phyloP scores from a whole-genome alignment of 306 rosid genomes.

The Prunus armeniaca region DNA sequence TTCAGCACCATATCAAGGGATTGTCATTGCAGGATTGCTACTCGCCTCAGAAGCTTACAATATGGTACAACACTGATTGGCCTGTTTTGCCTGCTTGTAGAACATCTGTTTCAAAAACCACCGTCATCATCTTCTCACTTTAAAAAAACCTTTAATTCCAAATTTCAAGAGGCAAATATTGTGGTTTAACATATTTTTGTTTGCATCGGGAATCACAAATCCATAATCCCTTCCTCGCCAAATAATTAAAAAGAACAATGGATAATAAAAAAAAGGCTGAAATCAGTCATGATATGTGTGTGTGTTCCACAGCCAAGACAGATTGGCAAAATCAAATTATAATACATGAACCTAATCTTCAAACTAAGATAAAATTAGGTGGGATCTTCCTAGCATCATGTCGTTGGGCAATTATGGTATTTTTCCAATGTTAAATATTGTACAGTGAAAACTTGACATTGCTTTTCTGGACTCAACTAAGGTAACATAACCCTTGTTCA shows the following conservation, averaged over 20 bases:
- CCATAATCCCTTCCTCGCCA: background rate
- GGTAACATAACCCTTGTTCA: background rate
- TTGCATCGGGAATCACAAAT: background rate
- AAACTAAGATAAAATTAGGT: background rate
- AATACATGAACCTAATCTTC: background rate
- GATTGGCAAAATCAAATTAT: background rate
- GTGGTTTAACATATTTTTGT: background rate
- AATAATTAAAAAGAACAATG: background rate
- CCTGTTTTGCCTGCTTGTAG: conserved; percentile 94
- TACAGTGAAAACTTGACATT: too few relatives aligned
- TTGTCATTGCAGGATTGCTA: conserved; percentile 21
- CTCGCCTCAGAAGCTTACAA: conserved; percentile 47
- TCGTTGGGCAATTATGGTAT: too few relatives aligned
- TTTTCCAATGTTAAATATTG: too few relatives aligned
- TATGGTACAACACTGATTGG: conserved; percentile 86
- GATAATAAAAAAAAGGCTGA: background rate
- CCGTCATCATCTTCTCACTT: conserved; percentile 17
- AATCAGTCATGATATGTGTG: background rate
- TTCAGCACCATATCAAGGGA: conserved; percentile 23
- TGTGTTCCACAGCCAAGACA: background rate
- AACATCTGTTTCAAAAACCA: conserved; percentile 83
- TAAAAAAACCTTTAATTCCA: conserved; percentile 7
- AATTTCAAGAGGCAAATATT: background rate
- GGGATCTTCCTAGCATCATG: too few relatives aligned
- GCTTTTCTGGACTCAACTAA: background rate